Conservation (phyloP, 352 stramenopile genomes). For the Globisporangium irregulare region DNA sequence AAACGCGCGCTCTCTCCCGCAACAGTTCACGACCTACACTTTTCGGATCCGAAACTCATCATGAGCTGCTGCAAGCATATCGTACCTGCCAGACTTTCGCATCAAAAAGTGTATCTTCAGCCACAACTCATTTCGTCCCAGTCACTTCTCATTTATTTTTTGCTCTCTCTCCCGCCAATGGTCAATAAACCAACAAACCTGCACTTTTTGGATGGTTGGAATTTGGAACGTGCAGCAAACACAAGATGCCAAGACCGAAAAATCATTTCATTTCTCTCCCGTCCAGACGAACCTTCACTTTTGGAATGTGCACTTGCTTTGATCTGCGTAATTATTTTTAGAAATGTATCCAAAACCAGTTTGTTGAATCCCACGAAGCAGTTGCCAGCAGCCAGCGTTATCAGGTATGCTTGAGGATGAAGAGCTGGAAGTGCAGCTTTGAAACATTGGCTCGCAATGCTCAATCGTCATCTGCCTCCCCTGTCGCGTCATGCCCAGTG, state of each 20-base stretch:
- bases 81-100: not conserved
- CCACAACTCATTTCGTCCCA: not conserved
- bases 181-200: not conserved
- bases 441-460: not conserved
- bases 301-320: not conserved
- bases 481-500: not conserved
- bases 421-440: not conserved
- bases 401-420: not conserved
- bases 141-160: not conserved
- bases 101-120: not conserved
- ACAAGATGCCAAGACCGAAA: not conserved
- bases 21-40: not conserved
- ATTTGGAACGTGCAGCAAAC: not conserved
- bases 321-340: not conserved
- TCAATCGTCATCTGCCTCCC: not conserved
- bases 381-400: not conserved
- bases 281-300: not conserved
- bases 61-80: not conserved
- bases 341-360: constrained; percentile 1
- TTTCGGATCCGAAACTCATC: not conserved
- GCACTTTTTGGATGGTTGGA: not conserved
- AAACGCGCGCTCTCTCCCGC: not conserved
- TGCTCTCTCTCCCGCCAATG: not conserved
- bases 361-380: not conserved
- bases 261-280: not conserved